Evolutionary conservation across 306 rosid species (phyloP).

Genomic region (Crataegus laevigata): DNA sequence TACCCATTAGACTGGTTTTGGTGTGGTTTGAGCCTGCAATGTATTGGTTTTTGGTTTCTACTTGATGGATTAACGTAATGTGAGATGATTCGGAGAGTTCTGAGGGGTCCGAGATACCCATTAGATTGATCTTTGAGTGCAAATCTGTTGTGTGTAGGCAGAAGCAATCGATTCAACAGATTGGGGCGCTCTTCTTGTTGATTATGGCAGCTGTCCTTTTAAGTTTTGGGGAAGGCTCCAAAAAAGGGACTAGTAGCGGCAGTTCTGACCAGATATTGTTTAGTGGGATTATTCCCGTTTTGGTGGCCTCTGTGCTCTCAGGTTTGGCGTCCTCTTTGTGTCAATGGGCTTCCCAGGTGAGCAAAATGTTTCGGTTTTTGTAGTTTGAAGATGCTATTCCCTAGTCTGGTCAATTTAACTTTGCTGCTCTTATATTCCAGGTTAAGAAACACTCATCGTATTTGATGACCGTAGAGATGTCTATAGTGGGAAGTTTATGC

Average conservation of each 20-base stretch:
- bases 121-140: neutral
- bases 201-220: slow-evolving; percentile 84
- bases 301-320: slow-evolving; percentile 87
- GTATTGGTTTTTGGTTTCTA: neutral
- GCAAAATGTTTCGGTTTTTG: slow-evolving; percentile 16
- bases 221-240: slow-evolving; percentile 90
- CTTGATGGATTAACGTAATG: neutral
- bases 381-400: slow-evolving; percentile 1
- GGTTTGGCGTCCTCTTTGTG: slow-evolving; percentile 94
- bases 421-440: slow-evolving; percentile 38
- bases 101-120: neutral
- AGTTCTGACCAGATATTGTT: slow-evolving; percentile 66
- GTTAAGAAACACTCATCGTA: slow-evolving; percentile 94
- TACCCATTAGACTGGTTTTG: neutral
- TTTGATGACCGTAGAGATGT: slow-evolving; percentile 96
- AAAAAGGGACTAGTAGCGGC: slow-evolving; percentile 45
- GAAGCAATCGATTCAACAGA: slow-evolving; percentile 84
- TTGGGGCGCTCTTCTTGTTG: slow-evolving; percentile 86
- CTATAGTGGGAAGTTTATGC: slow-evolving; percentile 81
- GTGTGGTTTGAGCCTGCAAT: neutral
- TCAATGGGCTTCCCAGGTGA: slow-evolving; percentile 99
- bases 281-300: slow-evolving; percentile 83
- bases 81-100: neutral
- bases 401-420: neutral
- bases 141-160: slow-evolving; percentile 43